phyloP scores from a whole-genome alignment of 2,329 filamentous ascomycete species.

The Colletotrichum brevisporum region DNA sequence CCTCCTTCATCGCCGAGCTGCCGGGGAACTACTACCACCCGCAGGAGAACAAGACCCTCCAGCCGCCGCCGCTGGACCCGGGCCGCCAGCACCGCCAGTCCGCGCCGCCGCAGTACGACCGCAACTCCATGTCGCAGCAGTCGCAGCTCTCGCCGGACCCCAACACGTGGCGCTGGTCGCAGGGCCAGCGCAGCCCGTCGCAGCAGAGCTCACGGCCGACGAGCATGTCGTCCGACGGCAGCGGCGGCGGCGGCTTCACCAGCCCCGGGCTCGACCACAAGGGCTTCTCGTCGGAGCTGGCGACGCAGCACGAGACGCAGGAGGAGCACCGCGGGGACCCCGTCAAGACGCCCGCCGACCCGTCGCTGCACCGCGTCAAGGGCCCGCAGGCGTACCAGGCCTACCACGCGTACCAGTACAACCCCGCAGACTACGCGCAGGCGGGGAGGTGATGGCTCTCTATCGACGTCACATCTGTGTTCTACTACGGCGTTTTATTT shows the following conservation, averaged over 20 bases:
- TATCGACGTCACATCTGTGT: not conserved
- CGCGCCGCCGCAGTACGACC: slow-evolving; percentile 38
- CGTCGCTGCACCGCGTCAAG: slow-evolving; percentile 34
- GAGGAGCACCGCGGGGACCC: slow-evolving; percentile 56
- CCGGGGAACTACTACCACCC: slow-evolving; percentile 65
- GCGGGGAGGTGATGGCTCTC: slow-evolving; percentile 21
- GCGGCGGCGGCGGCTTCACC: slow-evolving; percentile 49
- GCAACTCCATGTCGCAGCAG: slow-evolving; percentile 43
- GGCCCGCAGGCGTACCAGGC: slow-evolving; percentile 27
- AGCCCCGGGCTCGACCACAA: slow-evolving; percentile 59
- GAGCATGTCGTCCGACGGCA: slow-evolving; percentile 50
- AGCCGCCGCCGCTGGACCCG: slow-evolving; percentile 34
- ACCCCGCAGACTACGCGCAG: slow-evolving; percentile 56
- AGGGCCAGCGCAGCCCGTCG: slow-evolving; percentile 49
- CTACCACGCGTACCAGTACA: slow-evolving; percentile 51
- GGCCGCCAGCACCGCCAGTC: not conserved
- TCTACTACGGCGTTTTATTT: not conserved
- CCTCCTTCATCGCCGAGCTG: slow-evolving; percentile 55
- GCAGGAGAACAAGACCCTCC: slow-evolving; percentile 48
- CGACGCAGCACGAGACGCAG: slow-evolving; percentile 62
- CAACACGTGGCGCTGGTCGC: slow-evolving; percentile 59
- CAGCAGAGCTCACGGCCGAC: slow-evolving; percentile 51
- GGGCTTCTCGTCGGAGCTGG: slow-evolving; percentile 58
- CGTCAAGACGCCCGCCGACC: slow-evolving; percentile 14
- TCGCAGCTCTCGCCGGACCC: slow-evolving; percentile 47